Percentiles rank a stretch among this genome's conserved stretches.
These are phyloP conservation scores for Apiotrichum sp. DNA, from an alignment of 1,284 basidiomycete genomes.

Conservation along the genomic window DNA sequence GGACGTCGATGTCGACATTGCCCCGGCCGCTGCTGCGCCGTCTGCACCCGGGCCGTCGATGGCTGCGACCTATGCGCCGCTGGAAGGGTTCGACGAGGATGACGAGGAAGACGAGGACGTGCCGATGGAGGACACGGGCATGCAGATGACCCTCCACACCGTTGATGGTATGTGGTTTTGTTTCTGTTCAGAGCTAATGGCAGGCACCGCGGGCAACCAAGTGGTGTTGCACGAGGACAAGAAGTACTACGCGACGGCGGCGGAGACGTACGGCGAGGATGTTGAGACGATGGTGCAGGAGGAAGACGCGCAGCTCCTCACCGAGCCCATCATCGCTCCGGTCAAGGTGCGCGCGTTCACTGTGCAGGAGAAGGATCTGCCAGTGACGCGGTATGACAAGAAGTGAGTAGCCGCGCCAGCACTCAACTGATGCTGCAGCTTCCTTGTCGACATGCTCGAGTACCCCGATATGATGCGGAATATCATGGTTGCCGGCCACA, in stretches of 20 bases:
- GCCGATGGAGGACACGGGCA: conserved; percentile 35
- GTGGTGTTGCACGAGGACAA: conserved; percentile 96
- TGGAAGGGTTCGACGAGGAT: conserved; percentile 46
- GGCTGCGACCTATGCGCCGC: conserved; percentile 36
- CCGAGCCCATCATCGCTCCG: conserved; percentile 93
- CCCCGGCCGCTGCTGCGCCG: conserved; percentile 12
- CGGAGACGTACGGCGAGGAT: conserved; percentile 84
- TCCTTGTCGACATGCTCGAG: conserved; percentile 82
- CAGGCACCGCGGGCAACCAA: conserved; percentile 56
- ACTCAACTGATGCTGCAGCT: conserved; percentile 52
- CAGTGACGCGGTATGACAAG: conserved; percentile 87
- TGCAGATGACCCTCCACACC: conserved; percentile 41
- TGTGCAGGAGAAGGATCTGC: conserved; percentile 86
- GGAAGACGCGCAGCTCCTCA: conserved; percentile 91
- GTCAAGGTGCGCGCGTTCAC: conserved; percentile 88
- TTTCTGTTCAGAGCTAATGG: neutral
- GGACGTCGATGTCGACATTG: conserved; percentile 30
- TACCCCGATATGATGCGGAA: conserved; percentile 95
- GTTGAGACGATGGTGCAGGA: conserved; percentile 98
- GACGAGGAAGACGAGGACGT: conserved; percentile 37
- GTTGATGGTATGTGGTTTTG: conserved; percentile 28
- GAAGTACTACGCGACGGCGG: conserved; percentile 91
- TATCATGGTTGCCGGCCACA: conserved; percentile 86
- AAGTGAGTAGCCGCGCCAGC: conserved; percentile 55
- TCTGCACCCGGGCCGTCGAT: conserved; percentile 33